Evolutionary conservation across 108 stramenopile species (phyloP).

Genomic region (Fragilaria crotonensis): DNA sequence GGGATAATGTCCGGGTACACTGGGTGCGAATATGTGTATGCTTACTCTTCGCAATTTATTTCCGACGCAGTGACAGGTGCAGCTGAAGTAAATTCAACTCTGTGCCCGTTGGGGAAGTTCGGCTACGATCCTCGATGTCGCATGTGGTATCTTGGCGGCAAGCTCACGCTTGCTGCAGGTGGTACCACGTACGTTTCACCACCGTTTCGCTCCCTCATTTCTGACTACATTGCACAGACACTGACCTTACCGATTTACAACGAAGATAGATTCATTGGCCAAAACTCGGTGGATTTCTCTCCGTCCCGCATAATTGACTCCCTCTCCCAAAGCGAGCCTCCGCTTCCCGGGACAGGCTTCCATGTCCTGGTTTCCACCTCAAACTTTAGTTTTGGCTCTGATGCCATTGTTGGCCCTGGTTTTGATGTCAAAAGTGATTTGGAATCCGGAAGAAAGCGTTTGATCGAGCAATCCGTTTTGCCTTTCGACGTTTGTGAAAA

Average conservation of each 20-base stretch:
- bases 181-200: conserved; percentile 3
- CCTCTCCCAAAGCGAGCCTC: not conserved
- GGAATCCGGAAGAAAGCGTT: not conserved
- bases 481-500: conserved; percentile 8
- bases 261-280: not conserved
- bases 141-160: conserved; percentile 13
- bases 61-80: conserved; percentile 27
- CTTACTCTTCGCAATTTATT: conserved; percentile 1
- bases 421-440: not conserved
- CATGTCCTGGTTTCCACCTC: not conserved
- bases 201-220: not conserved
- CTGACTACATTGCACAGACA: not conserved
- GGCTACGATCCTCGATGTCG: conserved; percentile 39
- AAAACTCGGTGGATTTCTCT: not conserved
- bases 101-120: conserved; percentile 43
- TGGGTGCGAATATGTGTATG: conserved; percentile 17
- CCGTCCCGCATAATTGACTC: not conserved
- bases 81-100: conserved; percentile 18
- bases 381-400: not conserved
- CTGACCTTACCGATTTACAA: not conserved
- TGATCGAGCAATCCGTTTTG: conserved; percentile 22
- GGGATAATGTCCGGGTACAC: conserved; percentile 20
- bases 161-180: not conserved
- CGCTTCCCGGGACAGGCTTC: not conserved
- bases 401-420: conserved; percentile 17